Conservation (phyloP, 2,329 filamentous ascomycete genomes). For the Rachicladosporium sp. region DNA sequence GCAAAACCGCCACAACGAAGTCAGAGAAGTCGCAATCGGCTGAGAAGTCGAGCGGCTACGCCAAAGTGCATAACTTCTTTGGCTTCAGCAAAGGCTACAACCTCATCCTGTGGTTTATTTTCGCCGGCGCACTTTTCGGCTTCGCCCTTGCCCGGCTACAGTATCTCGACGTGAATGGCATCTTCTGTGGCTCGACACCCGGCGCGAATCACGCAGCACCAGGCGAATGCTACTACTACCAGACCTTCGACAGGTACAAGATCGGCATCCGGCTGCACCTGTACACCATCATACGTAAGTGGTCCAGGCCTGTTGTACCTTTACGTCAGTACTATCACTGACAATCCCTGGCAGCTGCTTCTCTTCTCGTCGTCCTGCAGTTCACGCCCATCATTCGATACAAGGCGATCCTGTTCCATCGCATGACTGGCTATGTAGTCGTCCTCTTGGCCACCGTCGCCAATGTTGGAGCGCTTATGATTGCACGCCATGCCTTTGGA, state of each 20-base stretch:
- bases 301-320: too few species aligned
- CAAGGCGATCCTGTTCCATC: conserved; percentile 42
- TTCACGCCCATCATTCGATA: conserved; percentile 35
- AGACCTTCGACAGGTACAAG: conserved; percentile 20
- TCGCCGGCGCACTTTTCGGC: conserved; percentile 24
- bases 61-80: conserved; percentile 32
- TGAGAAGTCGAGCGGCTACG: too few species aligned
- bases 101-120: conserved; percentile 37
- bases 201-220: conserved; percentile 19
- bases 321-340: neutral
- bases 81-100: conserved; percentile 49
- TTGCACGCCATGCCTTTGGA: conserved; percentile 40
- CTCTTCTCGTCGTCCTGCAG: conserved; percentile 29
- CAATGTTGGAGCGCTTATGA: conserved; percentile 42
- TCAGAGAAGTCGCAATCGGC: too few species aligned
- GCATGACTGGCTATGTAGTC: conserved; percentile 47
- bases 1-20: too few species aligned
- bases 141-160: conserved; percentile 38
- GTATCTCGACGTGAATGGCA: conserved; percentile 36
- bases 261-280: conserved; percentile 35
- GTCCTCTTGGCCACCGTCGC: conserved; percentile 36
- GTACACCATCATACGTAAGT: conserved; percentile 21
- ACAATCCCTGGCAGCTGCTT: conserved; percentile 13
- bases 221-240: conserved; percentile 35
- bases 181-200: conserved; percentile 8